Conservation (phyloP, 768 basidiomycete genomes). For the Tricholoma sp. region DNA sequence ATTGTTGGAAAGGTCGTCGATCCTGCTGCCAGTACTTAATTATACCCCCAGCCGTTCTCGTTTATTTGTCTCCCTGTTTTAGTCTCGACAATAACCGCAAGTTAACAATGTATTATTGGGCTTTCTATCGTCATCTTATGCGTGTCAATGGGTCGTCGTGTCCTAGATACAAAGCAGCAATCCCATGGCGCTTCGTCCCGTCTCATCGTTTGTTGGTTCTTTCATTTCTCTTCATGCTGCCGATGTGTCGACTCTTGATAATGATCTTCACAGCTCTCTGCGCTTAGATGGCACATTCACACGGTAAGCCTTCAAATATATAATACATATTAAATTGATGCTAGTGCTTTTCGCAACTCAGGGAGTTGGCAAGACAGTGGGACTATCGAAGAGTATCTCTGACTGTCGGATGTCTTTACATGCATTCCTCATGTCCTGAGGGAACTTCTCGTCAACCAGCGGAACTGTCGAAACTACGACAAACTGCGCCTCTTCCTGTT, state of each 20-base stretch:
- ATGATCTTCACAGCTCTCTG: not conserved
- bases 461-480: not conserved
- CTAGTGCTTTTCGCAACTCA: not conserved
- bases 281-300: not conserved
- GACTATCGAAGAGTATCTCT: not conserved
- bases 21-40: conserved; percentile 22
- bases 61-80: not conserved
- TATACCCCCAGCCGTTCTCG: not conserved
- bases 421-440: not conserved
- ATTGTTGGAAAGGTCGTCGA: conserved; percentile 74
- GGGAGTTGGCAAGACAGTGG: not conserved
- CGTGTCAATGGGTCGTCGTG: not conserved
- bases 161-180: not conserved
- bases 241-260: not conserved
- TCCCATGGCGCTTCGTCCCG: too few species aligned
- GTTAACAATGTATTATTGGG: not conserved
- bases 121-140: not conserved
- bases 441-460: not conserved
- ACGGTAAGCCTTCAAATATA: not conserved
- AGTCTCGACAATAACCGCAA: not conserved
- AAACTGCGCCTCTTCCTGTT: not conserved
- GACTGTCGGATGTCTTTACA: not conserved
- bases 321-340: not conserved
- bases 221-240: not conserved
- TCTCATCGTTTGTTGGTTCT: too few species aligned